Evolutionary conservation across 2,329 filamentous ascomycete genomes (phyloP), one percentile per base, ranked within the genome.

Genomic region (Rhinocladiella similis): DNA sequence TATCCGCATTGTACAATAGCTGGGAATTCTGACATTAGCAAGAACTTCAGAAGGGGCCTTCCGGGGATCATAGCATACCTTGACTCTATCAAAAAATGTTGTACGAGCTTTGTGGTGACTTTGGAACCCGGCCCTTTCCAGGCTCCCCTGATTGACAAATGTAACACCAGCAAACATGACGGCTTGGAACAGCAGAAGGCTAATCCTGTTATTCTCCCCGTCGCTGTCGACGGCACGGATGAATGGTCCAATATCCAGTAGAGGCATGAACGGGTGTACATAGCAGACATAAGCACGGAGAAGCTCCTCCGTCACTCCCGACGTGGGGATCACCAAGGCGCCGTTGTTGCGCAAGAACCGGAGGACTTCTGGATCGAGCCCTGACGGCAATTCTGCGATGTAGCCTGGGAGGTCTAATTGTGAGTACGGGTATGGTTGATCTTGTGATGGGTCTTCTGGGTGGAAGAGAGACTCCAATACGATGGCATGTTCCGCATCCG

Each of bases 161-260:
- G 91, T 90, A 2, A 89, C 88, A 1, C 89, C 91, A 1, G 90
- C 87, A 70, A 97, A 97, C 90, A 97, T 95, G 66, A 96, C 88
- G 7, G 91, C 89, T 69, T 97, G 92, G 72, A 96, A 96, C 2
- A 97, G 77, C 56, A 97, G 83, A 66, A 97, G 76, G 74, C 92
- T 96, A 66, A 91, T 81, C 7, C 7, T 47, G 14, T 7, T 7
- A 42, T 43, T 29, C 20, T 19, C 29, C 19, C 35, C 46, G 38
- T 39, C 50, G 27, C 54, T 47, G 29, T 47, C 35, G n/a, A 57
- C 25, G 18, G 50, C 50, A 7, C 29, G 19, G 43, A 53, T 33
- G 50, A 57, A 46, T 19, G 14, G 14, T 16, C n/a, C 38, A 35
- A 57, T n/a, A 41, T 56, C 54, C 48, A 56, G 22, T 10, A 52